These are phyloP conservation scores for Candida awuae DNA, from an alignment of 805 yeast genomes.

Conservation along the genomic window DNA sequence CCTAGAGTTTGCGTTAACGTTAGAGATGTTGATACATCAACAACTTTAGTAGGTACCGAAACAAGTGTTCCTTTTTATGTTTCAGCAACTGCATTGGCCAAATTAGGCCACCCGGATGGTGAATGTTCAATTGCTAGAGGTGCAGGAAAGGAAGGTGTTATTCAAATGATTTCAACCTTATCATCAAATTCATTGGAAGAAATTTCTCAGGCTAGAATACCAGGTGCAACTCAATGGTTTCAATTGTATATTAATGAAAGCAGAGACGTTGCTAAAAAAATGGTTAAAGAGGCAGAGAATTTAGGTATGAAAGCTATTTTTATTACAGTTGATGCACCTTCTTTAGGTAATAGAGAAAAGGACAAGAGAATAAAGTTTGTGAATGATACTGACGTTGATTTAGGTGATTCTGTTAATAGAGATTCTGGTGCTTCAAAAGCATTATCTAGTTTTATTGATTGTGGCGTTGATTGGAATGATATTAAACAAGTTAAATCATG, in stretches of 20 bases:
- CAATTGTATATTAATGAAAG: slow-evolving; percentile 81
- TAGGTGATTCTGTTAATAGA: slow-evolving; percentile 45
- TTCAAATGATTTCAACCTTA: slow-evolving; percentile 89
- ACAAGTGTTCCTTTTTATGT: slow-evolving; percentile 76
- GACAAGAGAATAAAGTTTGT: slow-evolving; percentile 25
- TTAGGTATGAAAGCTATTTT: slow-evolving; percentile 76
- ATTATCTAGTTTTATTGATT: slow-evolving; percentile 76
- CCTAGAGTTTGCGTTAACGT: slow-evolving; percentile 83
- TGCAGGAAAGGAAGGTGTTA: slow-evolving; percentile 60
- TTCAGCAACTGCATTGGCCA: slow-evolving; percentile 88
- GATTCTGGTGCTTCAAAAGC: slow-evolving; percentile 83
- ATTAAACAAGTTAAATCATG: slow-evolving; percentile 44
- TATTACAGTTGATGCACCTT: slow-evolving; percentile 90
- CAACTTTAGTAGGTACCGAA: slow-evolving; percentile 67
- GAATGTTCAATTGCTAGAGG: slow-evolving; percentile 80
- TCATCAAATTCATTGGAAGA: slow-evolving; percentile 87
- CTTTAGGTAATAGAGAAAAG: slow-evolving; percentile 84
- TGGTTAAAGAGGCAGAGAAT: slow-evolving; percentile 64
- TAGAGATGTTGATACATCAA: slow-evolving; percentile 55
- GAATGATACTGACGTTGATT: slow-evolving; percentile 40
- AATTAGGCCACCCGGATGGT: slow-evolving; percentile 89
- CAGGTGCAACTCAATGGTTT: slow-evolving; percentile 76
- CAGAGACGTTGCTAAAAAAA: slow-evolving; percentile 49
- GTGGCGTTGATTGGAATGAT: slow-evolving; percentile 58
- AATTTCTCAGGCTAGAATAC: slow-evolving; percentile 59